phyloP scores from a whole-genome alignment of 2,329 filamentous ascomycete species.

The Neonectria hederae region DNA sequence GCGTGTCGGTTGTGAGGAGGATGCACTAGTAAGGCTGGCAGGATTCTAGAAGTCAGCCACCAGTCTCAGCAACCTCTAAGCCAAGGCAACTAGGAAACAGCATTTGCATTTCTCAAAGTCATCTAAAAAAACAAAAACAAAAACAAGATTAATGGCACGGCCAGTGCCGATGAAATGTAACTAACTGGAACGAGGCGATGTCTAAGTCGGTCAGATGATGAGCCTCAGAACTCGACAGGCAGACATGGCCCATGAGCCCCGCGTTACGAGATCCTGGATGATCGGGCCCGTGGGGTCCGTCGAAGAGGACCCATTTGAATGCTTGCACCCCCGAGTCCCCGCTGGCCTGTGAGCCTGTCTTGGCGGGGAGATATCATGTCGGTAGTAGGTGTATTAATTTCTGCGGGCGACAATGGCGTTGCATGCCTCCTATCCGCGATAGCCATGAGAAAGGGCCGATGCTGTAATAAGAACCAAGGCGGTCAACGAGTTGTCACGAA shows the following conservation, averaged over 20 bases:
- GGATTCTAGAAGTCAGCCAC: conserved; percentile 19
- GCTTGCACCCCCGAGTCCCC: conserved; percentile 4
- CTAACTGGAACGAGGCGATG: conserved; percentile 2
- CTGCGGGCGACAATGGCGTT: neutral
- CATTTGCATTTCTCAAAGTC: neutral
- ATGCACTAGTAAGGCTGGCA: conserved; percentile 16
- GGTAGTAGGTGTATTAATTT: neutral
- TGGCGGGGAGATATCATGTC: neutral
- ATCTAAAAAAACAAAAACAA: no score
- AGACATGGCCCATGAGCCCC: conserved; percentile 1
- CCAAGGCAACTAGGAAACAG: conserved; percentile 4
- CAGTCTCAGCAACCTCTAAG: neutral
- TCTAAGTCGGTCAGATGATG: neutral
- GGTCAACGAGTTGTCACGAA: neutral
- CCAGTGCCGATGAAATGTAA: neutral
- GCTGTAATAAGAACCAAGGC: neutral
- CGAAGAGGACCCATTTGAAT: conserved; percentile 11
- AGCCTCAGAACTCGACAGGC: neutral
- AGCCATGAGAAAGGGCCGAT: neutral
- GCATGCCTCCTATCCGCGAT: neutral
- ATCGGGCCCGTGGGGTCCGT: conserved; percentile 18
- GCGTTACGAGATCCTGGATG: conserved; percentile 21
- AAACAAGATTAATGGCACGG: neutral
- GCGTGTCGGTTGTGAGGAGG: conserved; percentile 8
- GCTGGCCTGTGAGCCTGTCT: neutral